Conservation (phyloP, 2,329 filamentous ascomycete genomes). For the Chrysoporthe cubensis region DNA sequence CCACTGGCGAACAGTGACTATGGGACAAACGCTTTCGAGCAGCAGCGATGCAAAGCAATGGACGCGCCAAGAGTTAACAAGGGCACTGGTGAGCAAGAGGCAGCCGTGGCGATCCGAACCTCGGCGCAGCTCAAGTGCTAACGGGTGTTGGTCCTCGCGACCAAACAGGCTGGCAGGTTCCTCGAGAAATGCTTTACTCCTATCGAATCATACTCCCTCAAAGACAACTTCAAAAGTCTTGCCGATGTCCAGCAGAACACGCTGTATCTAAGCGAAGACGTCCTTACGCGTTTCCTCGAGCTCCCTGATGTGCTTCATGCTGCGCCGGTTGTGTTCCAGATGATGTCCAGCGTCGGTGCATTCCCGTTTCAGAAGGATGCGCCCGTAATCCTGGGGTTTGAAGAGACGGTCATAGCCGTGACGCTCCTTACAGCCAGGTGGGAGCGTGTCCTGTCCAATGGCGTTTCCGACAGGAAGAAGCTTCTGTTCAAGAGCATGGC, state of each 20-base stretch:
- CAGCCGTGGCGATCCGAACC: background rate
- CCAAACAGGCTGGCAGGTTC: conserved; percentile 61
- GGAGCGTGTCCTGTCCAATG: conserved; percentile 62
- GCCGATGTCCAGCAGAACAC: conserved; percentile 66
- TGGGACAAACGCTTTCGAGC: conserved; percentile 27
- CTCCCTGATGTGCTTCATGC: conserved; percentile 71
- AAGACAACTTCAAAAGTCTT: conserved; percentile 72
- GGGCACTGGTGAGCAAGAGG: conserved; percentile 51
- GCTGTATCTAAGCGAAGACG: conserved; percentile 71
- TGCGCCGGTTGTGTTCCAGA: conserved; percentile 71
- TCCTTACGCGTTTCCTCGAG: conserved; percentile 72
- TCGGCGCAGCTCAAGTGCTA: background rate
- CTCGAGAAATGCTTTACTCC: conserved; percentile 72
- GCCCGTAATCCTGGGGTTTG: conserved; percentile 69
- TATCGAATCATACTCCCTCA: conserved; percentile 74
- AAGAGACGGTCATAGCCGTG: conserved; percentile 73
- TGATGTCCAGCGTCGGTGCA: conserved; percentile 71
- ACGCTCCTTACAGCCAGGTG: conserved; percentile 75
- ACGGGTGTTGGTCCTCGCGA: conserved; percentile 19
- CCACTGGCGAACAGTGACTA: background rate
- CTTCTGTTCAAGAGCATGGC: conserved; percentile 73
- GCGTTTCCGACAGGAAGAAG: conserved; percentile 61
- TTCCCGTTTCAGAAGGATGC: conserved; percentile 75
- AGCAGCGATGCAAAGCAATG: conserved; percentile 33
- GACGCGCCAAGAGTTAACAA: conserved; percentile 56